Base-by-base conservation (phyloP, 2,329 filamentous ascomycete species). In the Aureobasidium sp. region DNA sequence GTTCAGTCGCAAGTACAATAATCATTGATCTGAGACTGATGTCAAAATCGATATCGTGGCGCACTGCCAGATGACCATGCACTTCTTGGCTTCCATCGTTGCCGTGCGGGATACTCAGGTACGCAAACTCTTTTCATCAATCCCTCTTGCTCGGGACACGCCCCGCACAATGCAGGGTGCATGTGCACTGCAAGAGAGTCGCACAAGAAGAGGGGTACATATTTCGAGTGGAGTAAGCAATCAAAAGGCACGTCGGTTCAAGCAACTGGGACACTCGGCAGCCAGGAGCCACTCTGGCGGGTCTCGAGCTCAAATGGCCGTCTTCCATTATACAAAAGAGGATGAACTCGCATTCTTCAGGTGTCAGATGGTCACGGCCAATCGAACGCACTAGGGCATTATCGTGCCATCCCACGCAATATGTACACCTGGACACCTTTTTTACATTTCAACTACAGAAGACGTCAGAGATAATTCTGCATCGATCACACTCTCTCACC, bases 201-300 rank as follows among this genome's bases (percentile, higher is more conserved):
- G 56, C 37, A 37, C 32, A 26, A n/a, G 51, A 60, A 60, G 57
- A 60, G 57, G 57, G 46, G 57, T 60, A 36, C 57, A 60, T 51
- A 17, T 26, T 17, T 60, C 15, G 20, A 48, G 55, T 59, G 55
- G 43, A 43, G 55, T 47, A 48, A 15, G 32, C 43, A 59, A 48
- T 59, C 43, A 59, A 48, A 48, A 48, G n/a, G 46, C 55, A 47
- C 37, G 39, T 43, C 43, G 41, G 24, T 32, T 47, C 32, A 59
- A 59, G 20, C 43, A 59, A 44, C 43, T 48, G 55, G 55, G 55
- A 39, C 43, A 48, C 20, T 46, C 15, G 2, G 20, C 53, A 46
- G 27, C 41, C 41, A 34, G 39, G 52, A 32, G 26, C 39, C 39
- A 24, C 8, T 32, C 39, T 17, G 20, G 39, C 39, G 20, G 36